Evolutionary conservation across 352 stramenopile genomes (phyloP), one percentile per base, ranked within the genome.

Genomic region (Phytophthora nicotianae): DNA sequence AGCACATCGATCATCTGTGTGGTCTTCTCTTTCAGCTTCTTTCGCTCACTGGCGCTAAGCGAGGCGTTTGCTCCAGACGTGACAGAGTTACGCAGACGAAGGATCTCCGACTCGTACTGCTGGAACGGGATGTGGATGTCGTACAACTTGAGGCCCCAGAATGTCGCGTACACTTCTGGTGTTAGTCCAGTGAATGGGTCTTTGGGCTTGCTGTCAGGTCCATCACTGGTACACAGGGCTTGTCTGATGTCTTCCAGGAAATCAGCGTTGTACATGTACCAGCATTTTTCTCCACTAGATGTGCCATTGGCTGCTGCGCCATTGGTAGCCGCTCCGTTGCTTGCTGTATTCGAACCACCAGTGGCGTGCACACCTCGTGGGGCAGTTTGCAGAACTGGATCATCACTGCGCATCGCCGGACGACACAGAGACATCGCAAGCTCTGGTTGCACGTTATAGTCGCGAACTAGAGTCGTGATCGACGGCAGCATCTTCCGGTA

Each of bases 91-190:
- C 85, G 81, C 20, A 94, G 63, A 19, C 85, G 83, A 6, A 74
- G 50, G 61, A 95, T 95, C 61, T 97, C 89, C 1, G 75, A 74
- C 27, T 96, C 84, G 68, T 97, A 97, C 48, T 95, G 85, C 24
- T 79, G 74, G 55, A 93, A 91, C 24, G 89, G 89, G 6, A 93
- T 75, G 61, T 95, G 78, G 35, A 97, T 89, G 66, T 97, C 89
- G 56, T 96, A 96, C 29, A 96, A 62, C 42, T 84, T 90, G 48
- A 97, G 67, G 10, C 78, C 84, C 89, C 89, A 97, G 58, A 97
- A 97, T 42, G 76, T 93, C 21, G 83, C 74, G 48, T 91, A 96
- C 35, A 96, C 60, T 19, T 92, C 84, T 35, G 79, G 83, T 23
- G 83, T 86, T 68, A 93, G 79, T 26, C 83, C 86, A 14, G 70